A percentile compares a stretch with the other conserved stretches of the same genome.
Evolutionary conservation across 2,329 filamentous ascomycete genomes (phyloP).

Genomic region (Taxawa tesnikishii): DNA sequence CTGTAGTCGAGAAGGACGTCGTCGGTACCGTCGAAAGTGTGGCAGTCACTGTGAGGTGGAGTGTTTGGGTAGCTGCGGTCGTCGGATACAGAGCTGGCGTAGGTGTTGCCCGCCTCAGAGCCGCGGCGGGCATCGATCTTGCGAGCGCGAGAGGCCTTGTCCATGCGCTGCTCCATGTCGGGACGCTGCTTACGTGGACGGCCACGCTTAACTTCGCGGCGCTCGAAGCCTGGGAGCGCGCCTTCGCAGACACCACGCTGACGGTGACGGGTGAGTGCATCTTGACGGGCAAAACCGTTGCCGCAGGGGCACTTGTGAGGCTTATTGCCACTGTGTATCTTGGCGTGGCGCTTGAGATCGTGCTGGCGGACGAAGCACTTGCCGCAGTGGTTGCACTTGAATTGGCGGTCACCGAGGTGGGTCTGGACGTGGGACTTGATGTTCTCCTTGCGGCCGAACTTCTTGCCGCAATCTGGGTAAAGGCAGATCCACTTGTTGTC

Average conservation of each 20-base stretch:
- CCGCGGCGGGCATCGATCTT: constrained; percentile 18
- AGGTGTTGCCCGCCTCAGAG: constrained; percentile 4
- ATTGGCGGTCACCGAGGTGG: constrained; percentile 91
- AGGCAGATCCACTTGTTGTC: constrained; percentile 36
- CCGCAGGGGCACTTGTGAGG: constrained; percentile 91
- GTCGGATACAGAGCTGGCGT: constrained; percentile 6
- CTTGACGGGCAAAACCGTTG: constrained; percentile 87
- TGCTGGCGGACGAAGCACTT: constrained; percentile 97
- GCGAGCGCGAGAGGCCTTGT: constrained; percentile 44
- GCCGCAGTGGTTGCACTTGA: constrained; percentile 80
- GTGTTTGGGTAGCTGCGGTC: constrained; percentile 8
- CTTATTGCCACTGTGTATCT: constrained; percentile 94
- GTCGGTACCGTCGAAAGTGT: constrained; percentile 3
- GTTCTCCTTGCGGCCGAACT: constrained; percentile 95
- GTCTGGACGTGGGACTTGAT: constrained; percentile 98
- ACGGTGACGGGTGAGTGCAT: constrained; percentile 85
- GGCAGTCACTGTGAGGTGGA: constrained; percentile 6
- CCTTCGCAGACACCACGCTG: constrained; percentile 96
- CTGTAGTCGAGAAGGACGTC: constrained; percentile 4
- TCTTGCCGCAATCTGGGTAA: constrained; percentile 64
- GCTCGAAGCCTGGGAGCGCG: constrained; percentile 62
- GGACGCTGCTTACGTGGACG: constrained; percentile 51
- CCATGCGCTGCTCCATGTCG: constrained; percentile 43
- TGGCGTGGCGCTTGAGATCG: constrained; percentile 91
- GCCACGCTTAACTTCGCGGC: constrained; percentile 50